A percentile compares a stretch with the other conserved stretches of the same genome.
phyloP scores from a whole-genome alignment of 306 rosid species.

The Pterocarpus macrocarpus region DNA sequence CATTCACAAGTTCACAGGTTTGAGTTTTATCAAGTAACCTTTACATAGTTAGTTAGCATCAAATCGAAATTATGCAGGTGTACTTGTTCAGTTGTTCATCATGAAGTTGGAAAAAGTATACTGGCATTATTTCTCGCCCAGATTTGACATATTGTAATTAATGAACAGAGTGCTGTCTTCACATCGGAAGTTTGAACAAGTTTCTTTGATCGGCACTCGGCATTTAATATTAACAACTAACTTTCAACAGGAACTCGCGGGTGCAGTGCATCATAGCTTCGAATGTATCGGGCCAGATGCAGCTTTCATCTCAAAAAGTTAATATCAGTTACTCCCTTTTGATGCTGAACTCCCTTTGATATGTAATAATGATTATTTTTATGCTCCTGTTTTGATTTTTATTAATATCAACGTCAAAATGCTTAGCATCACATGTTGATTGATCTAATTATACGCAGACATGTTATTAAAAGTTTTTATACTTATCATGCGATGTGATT shows the following conservation, averaged over 20 bases:
- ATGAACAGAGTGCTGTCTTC: background rate
- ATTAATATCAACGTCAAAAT: too few relatives aligned
- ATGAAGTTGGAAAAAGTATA: background rate
- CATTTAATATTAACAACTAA: background rate
- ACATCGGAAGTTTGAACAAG: background rate
- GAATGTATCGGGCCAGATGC: background rate
- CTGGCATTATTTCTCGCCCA: background rate
- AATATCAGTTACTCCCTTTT: too few relatives aligned
- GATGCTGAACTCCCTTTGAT: too few relatives aligned
- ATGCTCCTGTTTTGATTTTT: too few relatives aligned
- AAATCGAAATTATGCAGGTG: background rate
- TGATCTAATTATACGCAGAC: too few relatives aligned
- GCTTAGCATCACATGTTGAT: too few relatives aligned
- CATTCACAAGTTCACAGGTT: background rate
- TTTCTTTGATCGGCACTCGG: background rate
- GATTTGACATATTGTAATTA: background rate
- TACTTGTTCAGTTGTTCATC: background rate
- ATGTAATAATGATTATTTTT: too few relatives aligned
- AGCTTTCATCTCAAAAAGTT: background rate
- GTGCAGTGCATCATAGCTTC: background rate
- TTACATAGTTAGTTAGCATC: background rate
- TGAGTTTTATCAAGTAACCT: background rate
- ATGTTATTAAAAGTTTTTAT: too few relatives aligned
- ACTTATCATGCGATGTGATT: too few relatives aligned
- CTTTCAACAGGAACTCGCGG: background rate